phyloP scores from a whole-genome alignment of 2,329 filamentous ascomycete genomes.

The Fusarium sublunatum region DNA sequence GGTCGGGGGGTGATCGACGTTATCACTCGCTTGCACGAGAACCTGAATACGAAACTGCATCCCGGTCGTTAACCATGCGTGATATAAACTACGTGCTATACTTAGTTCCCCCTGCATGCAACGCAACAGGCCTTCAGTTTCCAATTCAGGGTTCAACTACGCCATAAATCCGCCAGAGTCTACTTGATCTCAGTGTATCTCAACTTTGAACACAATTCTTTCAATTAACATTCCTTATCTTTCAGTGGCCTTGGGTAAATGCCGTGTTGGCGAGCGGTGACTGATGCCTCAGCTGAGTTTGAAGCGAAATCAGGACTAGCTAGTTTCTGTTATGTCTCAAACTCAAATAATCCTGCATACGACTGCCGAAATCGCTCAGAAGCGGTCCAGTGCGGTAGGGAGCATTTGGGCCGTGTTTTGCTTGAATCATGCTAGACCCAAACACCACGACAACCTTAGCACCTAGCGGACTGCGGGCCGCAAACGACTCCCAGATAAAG shows the following conservation, averaged over 20 bases:
- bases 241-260: neutral
- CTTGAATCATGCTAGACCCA: too few species aligned
- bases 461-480: too few species aligned
- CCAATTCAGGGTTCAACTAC: constrained; percentile 1
- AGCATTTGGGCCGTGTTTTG: too few species aligned
- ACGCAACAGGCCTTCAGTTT: neutral
- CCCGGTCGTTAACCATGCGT: constrained; percentile 16
- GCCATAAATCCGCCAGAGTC: too few species aligned
- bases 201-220: neutral
- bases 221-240: neutral
- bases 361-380: neutral
- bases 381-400: neutral
- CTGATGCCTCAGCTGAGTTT: neutral
- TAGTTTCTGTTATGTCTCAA: constrained; percentile 1
- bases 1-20: too few species aligned
- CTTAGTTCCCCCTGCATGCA: neutral
- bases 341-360: constrained; percentile 2
- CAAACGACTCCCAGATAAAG: too few species aligned
- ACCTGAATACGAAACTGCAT: constrained; percentile 13
- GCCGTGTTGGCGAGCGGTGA: neutral
- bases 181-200: neutral
- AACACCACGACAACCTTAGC: too few species aligned
- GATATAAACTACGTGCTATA: constrained; percentile 2
- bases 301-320: constrained; percentile 18
- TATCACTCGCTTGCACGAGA: neutral